Conservation (phyloP, 495 filamentous ascomycete species). For the Thermochaetoides thermophila region DNA sequence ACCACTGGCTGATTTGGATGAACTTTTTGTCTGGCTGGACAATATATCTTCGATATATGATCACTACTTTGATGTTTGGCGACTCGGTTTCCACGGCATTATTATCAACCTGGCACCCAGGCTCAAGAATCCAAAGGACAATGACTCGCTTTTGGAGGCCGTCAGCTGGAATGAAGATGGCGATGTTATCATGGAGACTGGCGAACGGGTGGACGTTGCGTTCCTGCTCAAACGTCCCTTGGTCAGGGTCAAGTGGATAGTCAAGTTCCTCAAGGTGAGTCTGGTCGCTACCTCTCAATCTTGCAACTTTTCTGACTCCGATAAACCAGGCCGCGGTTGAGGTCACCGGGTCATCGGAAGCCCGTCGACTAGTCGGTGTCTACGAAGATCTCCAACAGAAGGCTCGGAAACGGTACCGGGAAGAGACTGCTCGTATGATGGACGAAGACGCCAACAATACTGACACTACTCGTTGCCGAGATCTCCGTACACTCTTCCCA, state of each 20-base stretch:
- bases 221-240: conserved; percentile 82
- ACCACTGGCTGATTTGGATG: conserved; percentile 50
- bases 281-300: no score
- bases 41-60: conserved; percentile 62
- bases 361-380: conserved; percentile 15
- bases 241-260: conserved; percentile 74
- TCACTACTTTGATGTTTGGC: conserved; percentile 81
- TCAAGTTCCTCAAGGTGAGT: conserved; percentile 63
- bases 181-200: conserved; percentile 60
- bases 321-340: conserved; percentile 32
- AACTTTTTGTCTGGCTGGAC: conserved; percentile 67
- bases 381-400: conserved; percentile 63
- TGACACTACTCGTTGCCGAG: conserved; percentile 62
- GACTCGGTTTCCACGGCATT: conserved; percentile 87
- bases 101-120: conserved; percentile 81
- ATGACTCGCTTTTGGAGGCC: conserved; percentile 48
- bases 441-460: conserved; percentile 80
- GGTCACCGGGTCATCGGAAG: conserved; percentile 15
- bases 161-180: conserved; percentile 65
- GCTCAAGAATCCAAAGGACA: conserved; percentile 30
- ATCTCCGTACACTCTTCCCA: conserved; percentile 58
- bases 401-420: conserved; percentile 62
- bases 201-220: conserved; percentile 87
- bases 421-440: conserved; percentile 75
- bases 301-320: conserved; percentile 3